These are phyloP conservation scores for Pichia sp. DNA, from an alignment of 1,139 yeast genomes.

Conservation along the genomic window DNA sequence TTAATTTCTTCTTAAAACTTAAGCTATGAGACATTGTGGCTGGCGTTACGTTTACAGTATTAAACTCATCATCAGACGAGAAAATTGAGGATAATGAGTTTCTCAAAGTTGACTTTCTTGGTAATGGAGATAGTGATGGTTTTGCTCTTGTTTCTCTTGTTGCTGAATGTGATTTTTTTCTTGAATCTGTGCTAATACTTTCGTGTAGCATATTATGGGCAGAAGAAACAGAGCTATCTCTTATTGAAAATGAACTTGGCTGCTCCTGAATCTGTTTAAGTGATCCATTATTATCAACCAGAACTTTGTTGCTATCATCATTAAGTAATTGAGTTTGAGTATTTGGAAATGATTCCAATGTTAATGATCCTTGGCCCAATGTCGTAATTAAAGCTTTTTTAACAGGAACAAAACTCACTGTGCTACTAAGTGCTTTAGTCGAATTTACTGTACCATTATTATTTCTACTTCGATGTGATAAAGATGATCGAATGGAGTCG, in stretches of 20 bases:
- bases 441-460: neutral
- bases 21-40: slow-evolving; percentile 7
- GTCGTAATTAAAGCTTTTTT: slow-evolving; percentile 53
- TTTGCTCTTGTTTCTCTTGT: slow-evolving; percentile 2
- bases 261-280: neutral
- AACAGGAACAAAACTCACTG: slow-evolving; percentile 53
- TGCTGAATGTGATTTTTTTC: neutral
- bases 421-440: slow-evolving; percentile 13
- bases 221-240: neutral
- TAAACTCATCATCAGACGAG: slow-evolving; percentile 7
- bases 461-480: neutral
- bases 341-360: slow-evolving; percentile 43
- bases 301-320: neutral
- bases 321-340: slow-evolving; percentile 8
- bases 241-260: neutral
- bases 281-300: neutral
- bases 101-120: slow-evolving; percentile 10
- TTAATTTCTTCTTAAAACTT: slow-evolving; percentile 13
- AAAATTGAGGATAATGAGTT: slow-evolving; percentile 4
- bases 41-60: neutral
- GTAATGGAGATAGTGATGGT: slow-evolving; percentile 6
- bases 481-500: neutral
- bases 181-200: neutral
- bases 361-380: slow-evolving; percentile 66
- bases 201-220: neutral